These are phyloP conservation scores for Datisca glomerata DNA, from an alignment of 306 rosid genomes.

Conservation along the genomic window DNA sequence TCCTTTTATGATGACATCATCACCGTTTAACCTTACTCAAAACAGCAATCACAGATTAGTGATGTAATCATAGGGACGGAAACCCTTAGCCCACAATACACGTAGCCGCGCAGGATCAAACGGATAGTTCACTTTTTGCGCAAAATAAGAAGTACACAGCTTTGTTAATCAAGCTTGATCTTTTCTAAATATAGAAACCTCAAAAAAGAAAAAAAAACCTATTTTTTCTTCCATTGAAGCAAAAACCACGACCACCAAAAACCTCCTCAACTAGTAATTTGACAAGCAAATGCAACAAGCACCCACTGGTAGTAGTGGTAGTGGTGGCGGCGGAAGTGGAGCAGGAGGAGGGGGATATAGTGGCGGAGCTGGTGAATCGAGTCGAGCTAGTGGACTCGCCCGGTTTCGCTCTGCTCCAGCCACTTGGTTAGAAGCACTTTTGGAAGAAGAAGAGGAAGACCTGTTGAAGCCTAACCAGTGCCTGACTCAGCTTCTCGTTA, in stretches of 20 bases:
- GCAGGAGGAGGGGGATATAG: too few relatives aligned
- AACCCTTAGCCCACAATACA: too few relatives aligned
- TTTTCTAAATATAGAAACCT: background rate
- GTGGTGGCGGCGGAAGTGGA: conserved; percentile 13
- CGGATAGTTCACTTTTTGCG: background rate
- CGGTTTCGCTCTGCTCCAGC: conserved; percentile 77
- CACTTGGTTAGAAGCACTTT: conserved; percentile 63
- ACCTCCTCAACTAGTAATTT: conserved; percentile 3
- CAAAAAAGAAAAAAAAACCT: background rate
- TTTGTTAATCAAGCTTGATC: background rate
- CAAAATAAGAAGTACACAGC: too few relatives aligned
- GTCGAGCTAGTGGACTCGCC: conserved; percentile 23
- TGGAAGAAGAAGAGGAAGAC: conserved; percentile 48
- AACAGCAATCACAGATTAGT: too few relatives aligned
- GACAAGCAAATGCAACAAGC: conserved; percentile 52
- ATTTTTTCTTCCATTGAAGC: conserved; percentile 2
- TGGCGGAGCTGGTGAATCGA: conserved; percentile 8
- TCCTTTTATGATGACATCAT: too few relatives aligned
- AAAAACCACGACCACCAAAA: background rate
- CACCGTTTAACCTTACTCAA: too few relatives aligned
- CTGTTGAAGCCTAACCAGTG: conserved; percentile 39
- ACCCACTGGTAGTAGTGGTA: conserved; percentile 20
- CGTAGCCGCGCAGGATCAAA: background rate
- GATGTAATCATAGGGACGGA: too few relatives aligned
- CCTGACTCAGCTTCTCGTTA: conserved; percentile 55